A percentile compares a stretch with the other conserved stretches of the same genome.
Conservation (phyloP, 257 asterid species). For the Penstemon eatonii region DNA sequence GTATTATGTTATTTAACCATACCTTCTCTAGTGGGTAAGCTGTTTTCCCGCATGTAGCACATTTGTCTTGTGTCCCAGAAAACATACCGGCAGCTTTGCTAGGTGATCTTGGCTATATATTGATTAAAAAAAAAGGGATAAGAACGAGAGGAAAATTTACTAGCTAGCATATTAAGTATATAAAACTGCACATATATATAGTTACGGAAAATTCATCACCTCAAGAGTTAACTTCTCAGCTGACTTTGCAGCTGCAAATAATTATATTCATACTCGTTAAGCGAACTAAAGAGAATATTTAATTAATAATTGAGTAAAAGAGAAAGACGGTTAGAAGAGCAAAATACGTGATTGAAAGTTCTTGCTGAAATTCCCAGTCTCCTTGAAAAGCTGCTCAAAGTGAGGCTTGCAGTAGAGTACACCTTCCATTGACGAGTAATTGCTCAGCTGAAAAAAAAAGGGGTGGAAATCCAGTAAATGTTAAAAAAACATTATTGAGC, state of each 20-base stretch:
- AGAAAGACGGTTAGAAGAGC: not conserved
- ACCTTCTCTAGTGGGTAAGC: slow-evolving; percentile 98
- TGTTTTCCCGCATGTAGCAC: slow-evolving; percentile 92
- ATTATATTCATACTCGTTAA: slow-evolving; percentile 31
- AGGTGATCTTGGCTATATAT: slow-evolving; percentile 74
- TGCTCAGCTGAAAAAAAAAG: slow-evolving; percentile 60
- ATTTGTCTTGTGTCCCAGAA: slow-evolving; percentile 93
- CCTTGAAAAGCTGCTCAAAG: slow-evolving; percentile 92
- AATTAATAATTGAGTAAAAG: not conserved
- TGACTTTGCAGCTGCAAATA: slow-evolving; percentile 81
- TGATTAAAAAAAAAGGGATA: not conserved
- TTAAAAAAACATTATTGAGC: not conserved
- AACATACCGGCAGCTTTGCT: slow-evolving; percentile 97
- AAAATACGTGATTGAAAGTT: slow-evolving; percentile 82
- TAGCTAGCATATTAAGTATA: not conserved
- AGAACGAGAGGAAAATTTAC: slow-evolving; percentile 23
- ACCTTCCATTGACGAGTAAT: slow-evolving; percentile 93
- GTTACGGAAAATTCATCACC: slow-evolving; percentile 47
- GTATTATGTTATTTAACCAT: slow-evolving; percentile 2
- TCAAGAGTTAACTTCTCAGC: slow-evolving; percentile 83
- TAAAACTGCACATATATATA: slow-evolving; percentile 5
- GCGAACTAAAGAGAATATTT: slow-evolving; percentile 20
- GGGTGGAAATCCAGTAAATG: not conserved
- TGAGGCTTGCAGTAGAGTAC: slow-evolving; percentile 95
- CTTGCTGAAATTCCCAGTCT: slow-evolving; percentile 83